Evolutionary conservation across 805 yeast genomes (phyloP).

Genomic region (Wickerhamomyces pijperi): DNA sequence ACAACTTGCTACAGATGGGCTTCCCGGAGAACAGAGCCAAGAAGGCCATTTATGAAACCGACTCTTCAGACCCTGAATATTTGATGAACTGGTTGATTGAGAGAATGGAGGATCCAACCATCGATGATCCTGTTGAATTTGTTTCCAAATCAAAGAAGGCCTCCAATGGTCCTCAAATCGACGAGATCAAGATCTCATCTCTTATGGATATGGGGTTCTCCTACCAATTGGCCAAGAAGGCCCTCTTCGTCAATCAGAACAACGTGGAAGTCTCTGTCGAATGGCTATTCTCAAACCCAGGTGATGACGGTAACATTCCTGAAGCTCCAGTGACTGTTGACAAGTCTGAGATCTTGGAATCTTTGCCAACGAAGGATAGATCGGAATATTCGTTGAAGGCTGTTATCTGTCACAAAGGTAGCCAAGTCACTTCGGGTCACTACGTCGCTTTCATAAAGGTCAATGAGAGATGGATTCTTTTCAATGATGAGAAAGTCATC

Average conservation of each 20-base stretch:
- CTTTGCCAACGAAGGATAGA: slow-evolving; percentile 8
- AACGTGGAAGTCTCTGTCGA: slow-evolving; percentile 75
- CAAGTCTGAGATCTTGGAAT: background rate
- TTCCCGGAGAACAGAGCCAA: slow-evolving; percentile 57
- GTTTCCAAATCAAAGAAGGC: slow-evolving; percentile 1
- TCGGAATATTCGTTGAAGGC: slow-evolving; percentile 39
- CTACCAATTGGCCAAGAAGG: slow-evolving; percentile 54
- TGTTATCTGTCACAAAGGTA: slow-evolving; percentile 77
- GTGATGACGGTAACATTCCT: slow-evolving; percentile 55
- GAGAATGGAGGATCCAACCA: slow-evolving; percentile 76
- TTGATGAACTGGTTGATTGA: slow-evolving; percentile 89
- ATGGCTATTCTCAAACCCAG: slow-evolving; percentile 80
- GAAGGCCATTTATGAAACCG: slow-evolving; percentile 64
- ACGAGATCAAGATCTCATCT: slow-evolving; percentile 31
- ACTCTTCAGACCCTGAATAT: slow-evolving; percentile 49
- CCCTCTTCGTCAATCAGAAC: slow-evolving; percentile 45
- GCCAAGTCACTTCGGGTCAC: slow-evolving; percentile 81
- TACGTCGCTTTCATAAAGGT: slow-evolving; percentile 65
- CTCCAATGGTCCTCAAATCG: slow-evolving; percentile 13
- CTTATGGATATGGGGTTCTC: slow-evolving; percentile 74
- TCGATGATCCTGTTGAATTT: slow-evolving; percentile 37
- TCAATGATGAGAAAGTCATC: slow-evolving; percentile 82
- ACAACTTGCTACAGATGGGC: slow-evolving; percentile 71
- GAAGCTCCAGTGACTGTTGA: slow-evolving; percentile 10
- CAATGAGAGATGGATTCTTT: slow-evolving; percentile 53